phyloP scores from a whole-genome alignment of 768 basidiomycete species.

The Mycena galericulata region DNA sequence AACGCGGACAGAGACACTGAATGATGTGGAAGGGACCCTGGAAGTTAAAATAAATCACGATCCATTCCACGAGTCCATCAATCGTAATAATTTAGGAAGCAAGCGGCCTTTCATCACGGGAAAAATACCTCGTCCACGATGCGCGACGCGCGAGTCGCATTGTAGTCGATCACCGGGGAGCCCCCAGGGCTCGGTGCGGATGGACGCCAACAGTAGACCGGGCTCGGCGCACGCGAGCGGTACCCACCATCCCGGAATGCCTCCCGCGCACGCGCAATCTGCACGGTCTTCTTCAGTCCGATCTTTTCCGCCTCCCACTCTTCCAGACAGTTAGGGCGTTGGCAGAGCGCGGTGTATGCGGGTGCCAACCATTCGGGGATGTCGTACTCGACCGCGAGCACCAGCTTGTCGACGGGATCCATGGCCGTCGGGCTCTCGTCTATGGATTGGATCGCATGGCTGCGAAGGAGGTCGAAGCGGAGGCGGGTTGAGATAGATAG shows the following conservation, averaged over 20 bases:
- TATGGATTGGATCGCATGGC: constrained; percentile 29
- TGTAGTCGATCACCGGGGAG: constrained; percentile 10
- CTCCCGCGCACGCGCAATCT: constrained; percentile 36
- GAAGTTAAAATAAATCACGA: constrained; percentile 15
- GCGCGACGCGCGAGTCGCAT: constrained; percentile 23
- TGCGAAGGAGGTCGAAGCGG: constrained; percentile 32
- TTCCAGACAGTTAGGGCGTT: constrained; percentile 47
- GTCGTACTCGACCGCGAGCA: constrained; percentile 53
- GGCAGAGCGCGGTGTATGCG: constrained; percentile 52
- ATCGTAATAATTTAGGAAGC: constrained; percentile 9
- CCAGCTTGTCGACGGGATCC: constrained; percentile 49
- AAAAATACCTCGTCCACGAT: constrained; percentile 35
- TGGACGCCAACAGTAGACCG: constrained; percentile 3
- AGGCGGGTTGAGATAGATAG: constrained; percentile 31
- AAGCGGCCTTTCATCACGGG: not conserved
- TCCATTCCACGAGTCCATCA: constrained; percentile 5
- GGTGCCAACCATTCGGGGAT: constrained; percentile 53
- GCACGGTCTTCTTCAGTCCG: constrained; percentile 41
- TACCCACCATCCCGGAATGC: constrained; percentile 14
- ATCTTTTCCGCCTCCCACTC: constrained; percentile 44
- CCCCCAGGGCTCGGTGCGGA: not conserved
- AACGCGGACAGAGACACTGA: not conserved
- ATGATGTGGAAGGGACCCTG: not conserved
- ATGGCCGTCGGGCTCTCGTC: constrained; percentile 29
- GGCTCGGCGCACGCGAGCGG: constrained; percentile 17